A percentile compares a stretch with the other conserved stretches of the same genome.
These are phyloP conservation scores for Pseudopediastrum boryanum DNA, from an alignment of 139 green algal species.

Conservation along the genomic window DNA sequence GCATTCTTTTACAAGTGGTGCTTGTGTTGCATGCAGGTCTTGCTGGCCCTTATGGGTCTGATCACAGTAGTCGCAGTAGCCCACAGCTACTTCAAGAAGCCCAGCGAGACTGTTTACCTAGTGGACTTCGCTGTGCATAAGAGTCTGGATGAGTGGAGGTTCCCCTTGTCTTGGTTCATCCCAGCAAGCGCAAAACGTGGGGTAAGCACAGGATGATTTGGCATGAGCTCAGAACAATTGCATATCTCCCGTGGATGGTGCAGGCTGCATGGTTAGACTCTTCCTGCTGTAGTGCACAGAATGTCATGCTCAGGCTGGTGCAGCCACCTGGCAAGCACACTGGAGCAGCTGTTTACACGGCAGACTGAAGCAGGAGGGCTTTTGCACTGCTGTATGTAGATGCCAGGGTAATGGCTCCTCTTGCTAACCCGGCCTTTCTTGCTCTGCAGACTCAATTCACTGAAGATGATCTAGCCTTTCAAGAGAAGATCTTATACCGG, in stretches of 20 bases:
- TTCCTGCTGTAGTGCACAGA: neutral
- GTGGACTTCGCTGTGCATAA: slow-evolving; percentile 39
- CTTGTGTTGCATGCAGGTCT: slow-evolving; percentile 19
- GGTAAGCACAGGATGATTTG: slow-evolving; percentile 2
- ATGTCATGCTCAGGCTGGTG: neutral
- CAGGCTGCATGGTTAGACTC: too few species aligned
- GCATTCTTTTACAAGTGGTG: too few species aligned
- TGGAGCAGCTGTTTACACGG: neutral
- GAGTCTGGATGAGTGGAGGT: slow-evolving; percentile 38
- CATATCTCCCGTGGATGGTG: too few species aligned
- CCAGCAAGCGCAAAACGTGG: slow-evolving; percentile 13
- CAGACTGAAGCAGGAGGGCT: slow-evolving; percentile 1
- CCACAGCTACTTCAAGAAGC: neutral
- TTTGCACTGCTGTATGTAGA: too few species aligned
- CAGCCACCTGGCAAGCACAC: neutral
- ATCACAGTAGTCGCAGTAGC: slow-evolving; percentile 16
- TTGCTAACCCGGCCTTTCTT: neutral
- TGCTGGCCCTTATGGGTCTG: neutral
- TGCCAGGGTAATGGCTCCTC: too few species aligned
- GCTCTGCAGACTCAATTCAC: slow-evolving; percentile 69
- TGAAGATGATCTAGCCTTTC: slow-evolving; percentile 84
- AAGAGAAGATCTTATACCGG: slow-evolving; percentile 87
- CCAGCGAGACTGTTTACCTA: slow-evolving; percentile 17
- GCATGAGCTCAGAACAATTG: too few species aligned
- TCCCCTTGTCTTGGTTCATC: slow-evolving; percentile 25